Base-by-base conservation (phyloP, 108 stramenopile genomes). In the Cylindrotheca closterium region DNA sequence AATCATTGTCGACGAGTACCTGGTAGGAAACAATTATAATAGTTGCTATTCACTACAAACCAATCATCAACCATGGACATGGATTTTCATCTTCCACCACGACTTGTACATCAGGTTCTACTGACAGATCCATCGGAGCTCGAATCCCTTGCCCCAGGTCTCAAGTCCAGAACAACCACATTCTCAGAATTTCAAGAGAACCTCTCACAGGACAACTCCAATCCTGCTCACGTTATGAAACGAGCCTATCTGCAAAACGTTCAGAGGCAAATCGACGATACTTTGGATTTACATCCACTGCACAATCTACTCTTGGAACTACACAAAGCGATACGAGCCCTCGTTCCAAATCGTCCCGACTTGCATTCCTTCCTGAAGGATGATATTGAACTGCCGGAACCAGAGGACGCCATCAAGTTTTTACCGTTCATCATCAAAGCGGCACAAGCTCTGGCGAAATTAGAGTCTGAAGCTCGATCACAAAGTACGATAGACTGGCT, bases 291-390 rank as follows among this genome's bases (percentile, higher is more conserved):
- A 31, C 52, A 54, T 30, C 70, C 80, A n/a, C 28, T 73, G 4
- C 32, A 55, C 1, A 18, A 58, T 24, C 52, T 87, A 25, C 34
- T 87, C 30, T 28, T 58, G 4, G 80, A 79, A 45, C 49, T 87
- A 0, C 71, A 84, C 55, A 47, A 31, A 3, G 57, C 60, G 48
- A 66, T 84, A 53, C 68, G 81, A 15, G 32, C 73, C 19, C 54
- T 87, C 21, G 47, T 87, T 24, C 86, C 86, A n/a, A 75, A 75
- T 63, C 80, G 86, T 1, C 59, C 57, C 10, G 86, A 87, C 48
- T 62, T 87, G n/a, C 86, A 87, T 54, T 51, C 53, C 18, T 51
- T 74, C 29, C 48, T 84, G 0, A 53, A 76, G 33, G 76, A 87
- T 58, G 15, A 54, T 8, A 21, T 26, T 18, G 34, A 53, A 52